These are phyloP conservation scores for Aspergillus ostianus DNA, from an alignment of 495 filamentous ascomycete genomes.

Conservation along the genomic window DNA sequence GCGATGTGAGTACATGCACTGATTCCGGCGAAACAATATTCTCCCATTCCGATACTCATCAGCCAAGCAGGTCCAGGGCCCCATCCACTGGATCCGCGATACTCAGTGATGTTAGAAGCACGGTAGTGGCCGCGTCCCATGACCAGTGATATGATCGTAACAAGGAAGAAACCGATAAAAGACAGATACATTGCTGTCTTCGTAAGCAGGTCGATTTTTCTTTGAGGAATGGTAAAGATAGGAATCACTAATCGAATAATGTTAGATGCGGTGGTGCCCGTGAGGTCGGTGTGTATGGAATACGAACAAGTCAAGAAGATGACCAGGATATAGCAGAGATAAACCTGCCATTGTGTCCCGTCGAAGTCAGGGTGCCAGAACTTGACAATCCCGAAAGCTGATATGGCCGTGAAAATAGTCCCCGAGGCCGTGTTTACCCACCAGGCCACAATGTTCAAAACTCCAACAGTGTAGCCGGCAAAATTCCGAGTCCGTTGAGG, in stretches of 20 bases:
- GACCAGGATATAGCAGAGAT: conserved; percentile 22
- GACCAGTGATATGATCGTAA: conserved; percentile 15
- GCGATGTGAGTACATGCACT: conserved; percentile 22
- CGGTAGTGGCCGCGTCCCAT: conserved; percentile 22
- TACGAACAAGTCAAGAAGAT: conserved; percentile 15
- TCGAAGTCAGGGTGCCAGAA: conserved; percentile 26
- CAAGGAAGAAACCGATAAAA: conserved; percentile 15
- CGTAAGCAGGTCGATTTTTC: conserved; percentile 16
- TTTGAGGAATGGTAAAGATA: conserved; percentile 16
- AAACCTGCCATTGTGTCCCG: conserved; percentile 25
- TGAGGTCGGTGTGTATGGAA: not conserved
- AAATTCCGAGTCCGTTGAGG: conserved; percentile 23
- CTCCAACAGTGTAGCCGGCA: conserved; percentile 29
- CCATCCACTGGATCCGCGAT: conserved; percentile 25
- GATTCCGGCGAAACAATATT: conserved; percentile 18
- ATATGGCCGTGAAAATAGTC: conserved; percentile 17
- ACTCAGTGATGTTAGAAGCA: conserved; percentile 16
- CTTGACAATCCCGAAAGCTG: conserved; percentile 21
- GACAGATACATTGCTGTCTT: conserved; percentile 23
- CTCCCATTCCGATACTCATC: conserved; percentile 22
- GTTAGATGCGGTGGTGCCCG: no score
- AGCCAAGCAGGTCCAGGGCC: conserved; percentile 24
- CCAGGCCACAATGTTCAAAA: conserved; percentile 29
- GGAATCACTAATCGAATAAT: conserved; percentile 15
- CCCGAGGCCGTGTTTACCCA: conserved; percentile 24